These are phyloP conservation scores for Bruguiera parviflora DNA, from an alignment of 345 rosid species.

Conservation along the genomic window DNA sequence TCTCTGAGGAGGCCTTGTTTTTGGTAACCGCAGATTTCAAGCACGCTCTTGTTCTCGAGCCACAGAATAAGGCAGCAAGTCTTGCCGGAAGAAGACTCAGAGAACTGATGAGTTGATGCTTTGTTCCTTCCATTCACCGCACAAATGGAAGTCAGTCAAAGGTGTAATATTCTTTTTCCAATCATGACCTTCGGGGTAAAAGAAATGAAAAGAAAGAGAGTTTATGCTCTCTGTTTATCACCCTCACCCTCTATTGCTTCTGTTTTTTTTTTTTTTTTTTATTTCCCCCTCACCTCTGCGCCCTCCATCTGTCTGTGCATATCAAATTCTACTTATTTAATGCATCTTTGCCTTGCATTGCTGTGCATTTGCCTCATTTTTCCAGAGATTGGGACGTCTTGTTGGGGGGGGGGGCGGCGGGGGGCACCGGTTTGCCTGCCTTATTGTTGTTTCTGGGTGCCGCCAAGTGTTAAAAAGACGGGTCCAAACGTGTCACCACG, in stretches of 20 bases:
- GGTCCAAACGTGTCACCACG: too few relatives aligned
- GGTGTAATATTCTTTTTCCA: neutral
- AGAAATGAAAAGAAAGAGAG: neutral
- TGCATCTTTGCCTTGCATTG: neutral
- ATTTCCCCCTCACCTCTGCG: neutral
- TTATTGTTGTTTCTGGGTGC: too few relatives aligned
- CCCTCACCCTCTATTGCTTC: neutral
- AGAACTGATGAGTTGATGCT: slow-evolving; percentile 47
- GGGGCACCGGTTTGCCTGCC: too few relatives aligned
- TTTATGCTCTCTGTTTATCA: neutral
- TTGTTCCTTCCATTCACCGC: neutral
- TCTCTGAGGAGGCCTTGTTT: neutral
- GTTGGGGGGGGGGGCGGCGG: too few relatives aligned
- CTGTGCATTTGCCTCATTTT: neutral
- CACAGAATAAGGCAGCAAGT: slow-evolving; percentile 75
- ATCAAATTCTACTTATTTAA: neutral
- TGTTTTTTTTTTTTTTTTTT: neutral
- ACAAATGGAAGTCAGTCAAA: neutral
- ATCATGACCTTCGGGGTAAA: neutral
- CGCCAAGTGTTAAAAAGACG: too few relatives aligned
- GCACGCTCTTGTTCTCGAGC: slow-evolving; percentile 85
- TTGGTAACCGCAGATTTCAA: slow-evolving; percentile 62
- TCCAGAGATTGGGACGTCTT: too few relatives aligned
- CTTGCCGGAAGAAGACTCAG: slow-evolving; percentile 62
- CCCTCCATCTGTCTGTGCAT: neutral